Percentiles rank a stretch among this genome's conserved stretches.
Conservation (phyloP, 2,329 filamentous ascomycete species). For the Pseudopyricularia cyperi region DNA sequence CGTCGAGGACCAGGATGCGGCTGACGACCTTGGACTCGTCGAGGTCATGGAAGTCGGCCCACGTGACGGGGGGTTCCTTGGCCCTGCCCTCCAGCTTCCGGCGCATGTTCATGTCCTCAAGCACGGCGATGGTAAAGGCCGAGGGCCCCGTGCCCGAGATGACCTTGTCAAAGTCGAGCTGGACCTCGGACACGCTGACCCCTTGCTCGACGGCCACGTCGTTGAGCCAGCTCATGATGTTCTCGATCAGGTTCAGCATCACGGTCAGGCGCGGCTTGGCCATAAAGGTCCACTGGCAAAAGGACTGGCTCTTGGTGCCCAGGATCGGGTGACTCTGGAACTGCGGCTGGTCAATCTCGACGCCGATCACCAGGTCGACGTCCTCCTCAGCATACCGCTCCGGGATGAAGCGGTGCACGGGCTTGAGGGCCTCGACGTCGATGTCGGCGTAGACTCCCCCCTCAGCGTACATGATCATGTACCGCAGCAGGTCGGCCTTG, state of each 20-base stretch:
- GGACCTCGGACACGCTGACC: conserved; percentile 44
- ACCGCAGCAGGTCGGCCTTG: conserved; percentile 53
- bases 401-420: conserved; percentile 40
- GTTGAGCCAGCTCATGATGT: conserved; percentile 54
- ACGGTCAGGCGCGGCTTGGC: conserved; percentile 53
- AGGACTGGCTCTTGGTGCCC: conserved; percentile 54
- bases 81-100: background rate
- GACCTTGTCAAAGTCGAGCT: conserved; percentile 59
- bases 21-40: conserved; percentile 52
- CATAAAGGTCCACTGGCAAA: conserved; percentile 68
- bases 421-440: conserved; percentile 26
- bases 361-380: conserved; percentile 57
- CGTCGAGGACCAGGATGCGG: conserved; percentile 52
- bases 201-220: conserved; percentile 45
- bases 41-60: conserved; percentile 53
- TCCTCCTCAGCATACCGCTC: conserved; percentile 48
- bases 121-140: conserved; percentile 52
- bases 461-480: conserved; percentile 55
- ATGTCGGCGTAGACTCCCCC: conserved; percentile 39
- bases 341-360: conserved; percentile 59
- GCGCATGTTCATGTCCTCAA: conserved; percentile 44
- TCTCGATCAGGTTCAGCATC: conserved; percentile 55
- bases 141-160: conserved; percentile 62
- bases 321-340: conserved; percentile 52
- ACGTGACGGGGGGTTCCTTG: conserved; percentile 32